phyloP scores from a whole-genome alignment of 352 stramenopile genomes.

The Globisporangium spiculum region DNA sequence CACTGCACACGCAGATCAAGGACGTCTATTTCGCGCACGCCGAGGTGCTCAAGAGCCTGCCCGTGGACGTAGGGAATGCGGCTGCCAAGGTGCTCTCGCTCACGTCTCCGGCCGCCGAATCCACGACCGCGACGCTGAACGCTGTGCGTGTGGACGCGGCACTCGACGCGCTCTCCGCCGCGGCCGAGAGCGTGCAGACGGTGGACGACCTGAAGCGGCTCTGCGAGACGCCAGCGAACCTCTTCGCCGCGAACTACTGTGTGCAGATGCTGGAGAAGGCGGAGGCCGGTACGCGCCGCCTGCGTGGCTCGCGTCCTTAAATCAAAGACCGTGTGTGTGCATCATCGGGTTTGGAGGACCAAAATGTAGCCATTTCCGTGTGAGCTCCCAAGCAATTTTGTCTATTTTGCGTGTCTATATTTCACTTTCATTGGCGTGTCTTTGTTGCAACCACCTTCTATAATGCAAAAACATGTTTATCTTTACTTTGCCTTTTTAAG shows the following conservation, averaged over 20 bases:
- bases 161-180: neutral
- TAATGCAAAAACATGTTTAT: neutral
- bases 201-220: neutral
- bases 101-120: neutral
- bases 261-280: neutral
- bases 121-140: neutral
- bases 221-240: neutral
- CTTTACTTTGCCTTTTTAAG: neutral
- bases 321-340: neutral
- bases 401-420: conserved; percentile 9
- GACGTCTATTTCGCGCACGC: conserved; percentile 34
- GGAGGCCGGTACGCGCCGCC: neutral
- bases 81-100: neutral
- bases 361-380: conserved; percentile 4
- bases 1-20: conserved; percentile 40
- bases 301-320: neutral
- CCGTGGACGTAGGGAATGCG: conserved; percentile 15
- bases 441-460: neutral
- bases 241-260: conserved; percentile 6
- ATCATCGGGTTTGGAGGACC: neutral
- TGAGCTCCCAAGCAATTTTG: neutral
- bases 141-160: neutral
- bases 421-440: neutral
- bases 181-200: neutral
- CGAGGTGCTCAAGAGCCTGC: conserved; percentile 26